Evolutionary conservation across 2,329 filamentous ascomycete genomes (phyloP).

Genomic region (Aschersonia sp.): DNA sequence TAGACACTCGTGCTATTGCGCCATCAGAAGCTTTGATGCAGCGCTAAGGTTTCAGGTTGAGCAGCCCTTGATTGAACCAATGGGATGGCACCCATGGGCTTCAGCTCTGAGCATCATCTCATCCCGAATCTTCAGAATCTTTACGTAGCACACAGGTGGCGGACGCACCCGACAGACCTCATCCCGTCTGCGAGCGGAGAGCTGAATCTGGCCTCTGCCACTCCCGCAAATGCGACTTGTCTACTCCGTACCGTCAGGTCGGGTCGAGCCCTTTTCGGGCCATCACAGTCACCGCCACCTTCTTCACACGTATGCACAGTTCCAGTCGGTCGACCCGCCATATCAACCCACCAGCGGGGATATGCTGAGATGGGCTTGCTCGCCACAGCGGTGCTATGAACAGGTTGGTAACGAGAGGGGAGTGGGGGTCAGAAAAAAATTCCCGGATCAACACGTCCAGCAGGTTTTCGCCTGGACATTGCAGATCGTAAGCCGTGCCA

Average conservation of each 20-base stretch:
- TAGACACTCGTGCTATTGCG: neutral
- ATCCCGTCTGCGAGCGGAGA: neutral
- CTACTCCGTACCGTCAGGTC: neutral
- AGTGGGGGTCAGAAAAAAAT: too few relatives aligned
- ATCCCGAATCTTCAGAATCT: too few relatives aligned
- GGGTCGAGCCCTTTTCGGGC: neutral
- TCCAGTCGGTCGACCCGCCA: too few relatives aligned
- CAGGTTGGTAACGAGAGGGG: too few relatives aligned
- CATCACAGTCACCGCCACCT: neutral
- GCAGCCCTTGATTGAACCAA: conserved; percentile 10
- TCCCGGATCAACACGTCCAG: too few relatives aligned
- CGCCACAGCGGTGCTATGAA: too few relatives aligned
- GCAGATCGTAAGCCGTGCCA: neutral
- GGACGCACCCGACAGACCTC: neutral
- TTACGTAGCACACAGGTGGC: too few relatives aligned
- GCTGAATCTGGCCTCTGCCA: neutral
- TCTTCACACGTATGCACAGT: neutral
- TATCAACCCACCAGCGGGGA: too few relatives aligned
- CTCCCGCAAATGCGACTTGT: neutral
- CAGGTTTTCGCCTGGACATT: neutral
- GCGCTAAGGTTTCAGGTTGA: conserved; percentile 20
- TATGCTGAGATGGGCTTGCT: too few relatives aligned
- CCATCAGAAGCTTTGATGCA: conserved; percentile 15
- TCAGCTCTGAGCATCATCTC: neutral
- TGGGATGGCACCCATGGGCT: conserved; percentile 12